Evolutionary conservation across 2,329 filamentous ascomycete genomes (phyloP), one percentile per base, ranked within the genome.

Genomic region (Phoma sp.): DNA sequence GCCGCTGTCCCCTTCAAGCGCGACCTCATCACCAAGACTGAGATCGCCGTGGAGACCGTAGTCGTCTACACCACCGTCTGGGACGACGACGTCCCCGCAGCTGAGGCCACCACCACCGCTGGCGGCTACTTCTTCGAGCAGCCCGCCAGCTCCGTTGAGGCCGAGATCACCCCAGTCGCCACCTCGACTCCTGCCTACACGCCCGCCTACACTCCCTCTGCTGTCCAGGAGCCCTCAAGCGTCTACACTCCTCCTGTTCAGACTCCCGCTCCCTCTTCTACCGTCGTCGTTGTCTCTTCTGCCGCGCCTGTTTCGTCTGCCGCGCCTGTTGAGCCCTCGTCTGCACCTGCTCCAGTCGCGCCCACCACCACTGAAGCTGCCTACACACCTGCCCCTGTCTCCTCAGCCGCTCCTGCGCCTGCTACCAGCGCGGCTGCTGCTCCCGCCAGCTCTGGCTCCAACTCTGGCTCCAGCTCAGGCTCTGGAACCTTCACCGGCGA

Each of bases 1-100:
- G 68, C 62, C 43, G 73, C 74, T 45, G 66, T 67, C 17, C 43
- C 73, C 31, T 57, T 70, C 65, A 74, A 68, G 65, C 74, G 74
- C 61, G 71, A 63, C 24, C 63, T 73, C 35, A 60, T 67, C 61
- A 73, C 69, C 65, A 64, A 73, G 64, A 71, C 67, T 43, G 63
- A 73, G 59, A 29, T 69, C 21, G 65, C 72, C 41, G 51, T 67
- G 31, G 72, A 74, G 65, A 74, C 72, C 27, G 65, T 73, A 36
- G 51, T 72, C 32, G 55, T 71, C 63, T 74, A 68, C 63, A 73
- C 71, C 64, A 76, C 74, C 31, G 63, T 74, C 60, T 75, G 62
- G 57, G 70, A 68, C 27, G 66, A 65, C 57, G 58, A 68, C 22
- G 41, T 59, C 7, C 49, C 60, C 3, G 40, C 55, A 13, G 35